phyloP scores from a whole-genome alignment of 1,139 yeast species.

The Hansenula sp. region DNA sequence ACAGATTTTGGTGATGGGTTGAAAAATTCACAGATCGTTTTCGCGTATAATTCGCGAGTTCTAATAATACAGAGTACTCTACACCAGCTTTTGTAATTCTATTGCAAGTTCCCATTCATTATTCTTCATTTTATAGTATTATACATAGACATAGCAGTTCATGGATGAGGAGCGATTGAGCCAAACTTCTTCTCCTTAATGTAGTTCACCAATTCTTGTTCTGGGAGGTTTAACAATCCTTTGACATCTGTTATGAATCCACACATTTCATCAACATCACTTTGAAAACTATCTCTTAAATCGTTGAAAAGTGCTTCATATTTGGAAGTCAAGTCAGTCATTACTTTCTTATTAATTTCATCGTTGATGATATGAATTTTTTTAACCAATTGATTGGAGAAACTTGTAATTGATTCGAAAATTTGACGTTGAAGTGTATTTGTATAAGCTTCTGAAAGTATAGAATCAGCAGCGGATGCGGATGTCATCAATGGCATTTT shows the following conservation, averaged over 20 bases:
- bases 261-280: constrained; percentile 31
- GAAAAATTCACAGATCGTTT: neutral
- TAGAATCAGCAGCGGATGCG: constrained; percentile 5
- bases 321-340: constrained; percentile 28
- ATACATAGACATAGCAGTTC: no score
- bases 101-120: no score
- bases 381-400: constrained; percentile 28
- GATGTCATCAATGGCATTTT: neutral
- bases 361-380: constrained; percentile 31
- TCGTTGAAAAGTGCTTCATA: constrained; percentile 28
- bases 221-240: constrained; percentile 29
- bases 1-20: neutral
- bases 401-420: constrained; percentile 26
- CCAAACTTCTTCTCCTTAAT: constrained; percentile 25
- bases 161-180: neutral
- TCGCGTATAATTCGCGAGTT: neutral
- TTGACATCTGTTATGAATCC: constrained; percentile 29
- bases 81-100: no score
- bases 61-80: no score
- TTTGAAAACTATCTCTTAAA: constrained; percentile 28
- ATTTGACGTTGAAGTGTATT: constrained; percentile 31
- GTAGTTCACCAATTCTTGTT: constrained; percentile 25
- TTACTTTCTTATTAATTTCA: constrained; percentile 30
- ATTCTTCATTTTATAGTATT: no score
- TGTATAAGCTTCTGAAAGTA: constrained; percentile 27